Base-by-base conservation (phyloP, 2,329 filamentous ascomycete species). In the Pleomassaria siparia region DNA sequence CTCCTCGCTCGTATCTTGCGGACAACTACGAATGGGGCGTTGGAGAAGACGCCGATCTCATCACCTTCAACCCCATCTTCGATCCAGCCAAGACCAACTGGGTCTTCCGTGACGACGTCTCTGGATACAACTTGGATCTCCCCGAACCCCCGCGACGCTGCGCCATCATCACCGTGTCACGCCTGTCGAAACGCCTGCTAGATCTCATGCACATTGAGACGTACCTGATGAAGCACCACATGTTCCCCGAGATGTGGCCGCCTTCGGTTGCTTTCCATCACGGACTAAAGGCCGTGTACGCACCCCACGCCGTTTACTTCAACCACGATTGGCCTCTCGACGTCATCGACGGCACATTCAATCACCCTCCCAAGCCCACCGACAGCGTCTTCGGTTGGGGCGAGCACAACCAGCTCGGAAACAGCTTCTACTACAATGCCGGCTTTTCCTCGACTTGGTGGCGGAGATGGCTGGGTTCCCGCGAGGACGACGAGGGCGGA, bases 121-220 rank as follows among this genome's bases (percentile, higher is more conserved):
- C 84, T 72, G 85, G 85, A 32, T 90, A 87, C 72, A 73, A 78
- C 49, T 74, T 74, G 47, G 66, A 74, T 39, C 67, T 77, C 18
- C 72, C 72, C 3, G 77, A 84, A 36, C 80, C 88, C 1, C 87
- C 88, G 11, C 83, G 88, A 44, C 82, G 88, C 49, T 83, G 85
- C 10, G 87, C 87, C n/a, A 88, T 91, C 59, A 84, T 90, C 51
- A 91, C 88, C 0, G 86, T 89, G 54, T 85, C 86, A 1, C 83
- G 88, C 43, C 75, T 89, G 7, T 91, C 87, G 13, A 86, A 84
- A 64, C 80, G 80, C 22, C 76, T 92, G 2, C 75, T 92, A 26
- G 80, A 89, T 56, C 79, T 85, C 52, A 91, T 91, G 87, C 87
- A 92, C 63, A 79, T 83, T 26, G 89, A 91, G 67, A 88, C 88